A percentile compares a stretch with the other conserved stretches of the same genome.
These are phyloP conservation scores for Apophysomyces ossiformis DNA, from an alignment of 371 early-diverging fungal genomes.

Conservation along the genomic window DNA sequence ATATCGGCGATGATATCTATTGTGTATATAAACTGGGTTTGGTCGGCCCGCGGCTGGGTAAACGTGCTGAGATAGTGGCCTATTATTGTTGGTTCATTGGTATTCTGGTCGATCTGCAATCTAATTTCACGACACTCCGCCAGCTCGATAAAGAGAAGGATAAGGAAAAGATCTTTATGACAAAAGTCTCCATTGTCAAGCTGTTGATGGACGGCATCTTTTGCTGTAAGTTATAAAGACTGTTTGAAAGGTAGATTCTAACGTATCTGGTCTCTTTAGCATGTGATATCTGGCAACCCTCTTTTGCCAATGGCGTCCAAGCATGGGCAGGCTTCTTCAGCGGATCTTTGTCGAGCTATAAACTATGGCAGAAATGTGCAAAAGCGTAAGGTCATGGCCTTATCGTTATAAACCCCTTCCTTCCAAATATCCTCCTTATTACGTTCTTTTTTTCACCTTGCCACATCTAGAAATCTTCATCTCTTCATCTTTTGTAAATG, in stretches of 20 bases:
- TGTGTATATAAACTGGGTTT: slow-evolving; percentile 75
- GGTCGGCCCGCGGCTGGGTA: slow-evolving; percentile 41
- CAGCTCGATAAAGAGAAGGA: slow-evolving; percentile 18
- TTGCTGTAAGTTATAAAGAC: slow-evolving; percentile 58
- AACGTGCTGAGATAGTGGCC: slow-evolving; percentile 54
- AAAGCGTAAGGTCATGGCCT: slow-evolving; percentile 14
- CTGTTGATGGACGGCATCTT: slow-evolving; percentile 65
- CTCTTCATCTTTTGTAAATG: too few relatives aligned
- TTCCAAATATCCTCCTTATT: background rate
- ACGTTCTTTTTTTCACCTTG: slow-evolving; percentile 8
- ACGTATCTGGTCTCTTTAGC: slow-evolving; percentile 46
- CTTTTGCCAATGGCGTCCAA: slow-evolving; percentile 71
- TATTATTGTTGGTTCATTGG: slow-evolving; percentile 65
- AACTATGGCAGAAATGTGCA: slow-evolving; percentile 58
- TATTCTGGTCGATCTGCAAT: slow-evolving; percentile 56
- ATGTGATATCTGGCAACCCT: slow-evolving; percentile 69
- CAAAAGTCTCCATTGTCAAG: slow-evolving; percentile 58
- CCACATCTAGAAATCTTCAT: background rate
- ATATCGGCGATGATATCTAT: slow-evolving; percentile 76
- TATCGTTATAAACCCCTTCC: background rate
- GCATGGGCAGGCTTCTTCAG: slow-evolving; percentile 72
- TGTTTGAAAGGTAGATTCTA: slow-evolving; percentile 23
- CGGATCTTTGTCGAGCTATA: slow-evolving; percentile 70
- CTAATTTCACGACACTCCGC: slow-evolving; percentile 12
- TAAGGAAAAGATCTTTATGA: slow-evolving; percentile 47